Conservation (phyloP, 352 stramenopile genomes). For the Phytophthora constricta region DNA sequence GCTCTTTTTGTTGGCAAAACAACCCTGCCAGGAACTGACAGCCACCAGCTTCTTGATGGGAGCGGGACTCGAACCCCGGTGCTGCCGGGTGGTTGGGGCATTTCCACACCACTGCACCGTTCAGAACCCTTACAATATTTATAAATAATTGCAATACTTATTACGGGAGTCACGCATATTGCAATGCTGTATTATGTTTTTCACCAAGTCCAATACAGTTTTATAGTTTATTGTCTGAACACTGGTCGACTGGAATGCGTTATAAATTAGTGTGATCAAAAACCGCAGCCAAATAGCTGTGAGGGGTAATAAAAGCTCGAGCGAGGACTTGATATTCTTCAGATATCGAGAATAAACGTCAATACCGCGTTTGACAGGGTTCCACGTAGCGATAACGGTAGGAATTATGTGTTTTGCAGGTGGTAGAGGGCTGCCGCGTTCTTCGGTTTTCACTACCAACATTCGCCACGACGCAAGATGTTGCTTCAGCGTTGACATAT, state of each 20-base stretch:
- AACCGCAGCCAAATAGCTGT: slow-evolving; percentile 3
- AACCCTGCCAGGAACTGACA: too few relatives aligned
- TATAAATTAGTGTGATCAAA: slow-evolving; percentile 8
- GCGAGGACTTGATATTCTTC: slow-evolving; percentile 4
- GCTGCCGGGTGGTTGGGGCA: too few relatives aligned
- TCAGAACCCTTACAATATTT: too few relatives aligned
- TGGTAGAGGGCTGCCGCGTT: background rate
- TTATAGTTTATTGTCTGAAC: too few relatives aligned
- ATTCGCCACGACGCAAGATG: slow-evolving; percentile 3
- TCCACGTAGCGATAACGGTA: background rate
- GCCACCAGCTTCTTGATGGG: too few relatives aligned
- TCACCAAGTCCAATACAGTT: too few relatives aligned
- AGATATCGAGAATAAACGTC: slow-evolving; percentile 8
- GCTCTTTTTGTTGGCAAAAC: too few relatives aligned
- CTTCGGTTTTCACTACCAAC: background rate
- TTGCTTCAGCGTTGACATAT: background rate
- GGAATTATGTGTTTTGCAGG: slow-evolving; percentile 7
- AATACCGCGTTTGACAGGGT: slow-evolving; percentile 11
- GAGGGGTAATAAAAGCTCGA: background rate
- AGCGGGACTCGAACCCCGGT: too few relatives aligned
- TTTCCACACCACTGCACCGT: too few relatives aligned
- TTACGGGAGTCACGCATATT: too few relatives aligned
- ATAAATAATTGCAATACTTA: too few relatives aligned
- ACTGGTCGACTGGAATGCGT: slow-evolving; percentile 5
- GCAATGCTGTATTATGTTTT: too few relatives aligned